phyloP scores from a whole-genome alignment of 78 protist genomes.

The Dictyostelium intermedium region DNA sequence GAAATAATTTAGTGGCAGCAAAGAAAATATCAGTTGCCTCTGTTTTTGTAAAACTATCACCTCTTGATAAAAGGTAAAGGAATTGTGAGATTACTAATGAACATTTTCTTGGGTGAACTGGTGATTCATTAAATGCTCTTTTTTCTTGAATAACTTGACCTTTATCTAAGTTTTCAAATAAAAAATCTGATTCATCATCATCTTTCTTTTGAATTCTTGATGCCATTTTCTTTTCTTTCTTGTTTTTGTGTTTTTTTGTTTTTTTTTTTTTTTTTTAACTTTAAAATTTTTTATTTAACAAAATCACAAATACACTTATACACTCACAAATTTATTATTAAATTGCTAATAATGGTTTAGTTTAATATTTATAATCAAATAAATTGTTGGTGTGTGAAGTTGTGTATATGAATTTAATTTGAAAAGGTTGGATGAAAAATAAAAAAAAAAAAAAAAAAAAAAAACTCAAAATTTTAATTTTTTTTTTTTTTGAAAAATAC shows the following conservation, averaged over 20 bases:
- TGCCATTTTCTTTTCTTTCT: not conserved
- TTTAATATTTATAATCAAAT: not conserved
- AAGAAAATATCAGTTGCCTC: slow-evolving; percentile 98
- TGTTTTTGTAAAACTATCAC: slow-evolving; percentile 88
- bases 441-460: not conserved
- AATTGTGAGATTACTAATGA: slow-evolving; percentile 89
- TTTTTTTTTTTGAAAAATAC: not conserved
- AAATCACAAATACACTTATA: not conserved
- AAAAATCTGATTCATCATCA: slow-evolving; percentile 62
- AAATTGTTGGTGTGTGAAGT: not conserved
- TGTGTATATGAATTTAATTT: not conserved
- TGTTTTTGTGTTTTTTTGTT: not conserved
- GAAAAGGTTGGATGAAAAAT: not conserved
- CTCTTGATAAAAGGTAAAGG: slow-evolving; percentile 94
- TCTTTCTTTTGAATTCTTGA: slow-evolving; percentile 11
- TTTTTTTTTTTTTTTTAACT: not conserved
- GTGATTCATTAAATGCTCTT: slow-evolving; percentile 91
- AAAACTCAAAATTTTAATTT: not conserved
- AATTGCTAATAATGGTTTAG: not conserved
- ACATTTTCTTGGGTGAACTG: slow-evolving; percentile 90
- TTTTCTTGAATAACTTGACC: slow-evolving; percentile 96
- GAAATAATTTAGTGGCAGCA: slow-evolving; percentile 97
- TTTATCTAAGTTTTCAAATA: slow-evolving; percentile 93
- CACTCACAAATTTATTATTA: not conserved
- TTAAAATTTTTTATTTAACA: not conserved